These are phyloP conservation scores for Pseudisothecium myosuroides DNA, from an alignment of 225 moss, liverwort and hornwort species.

Conservation along the genomic window DNA sequence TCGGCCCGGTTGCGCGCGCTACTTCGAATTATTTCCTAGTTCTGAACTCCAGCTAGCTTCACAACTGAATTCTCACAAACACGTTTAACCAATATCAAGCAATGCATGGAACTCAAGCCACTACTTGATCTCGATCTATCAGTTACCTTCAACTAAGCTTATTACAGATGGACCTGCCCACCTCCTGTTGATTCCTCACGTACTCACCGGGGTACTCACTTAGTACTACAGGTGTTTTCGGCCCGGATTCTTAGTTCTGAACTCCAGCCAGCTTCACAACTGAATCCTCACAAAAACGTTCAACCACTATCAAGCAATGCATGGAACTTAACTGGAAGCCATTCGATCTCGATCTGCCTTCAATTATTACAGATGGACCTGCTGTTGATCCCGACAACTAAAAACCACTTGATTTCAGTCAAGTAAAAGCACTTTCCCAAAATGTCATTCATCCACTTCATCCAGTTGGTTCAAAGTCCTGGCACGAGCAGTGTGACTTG, in stretches of 20 bases:
- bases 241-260: neutral
- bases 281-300: neutral
- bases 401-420: too few species aligned
- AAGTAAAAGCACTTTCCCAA: neutral
- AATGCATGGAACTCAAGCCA: neutral
- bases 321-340: neutral
- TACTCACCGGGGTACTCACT: too few species aligned
- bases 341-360: neutral
- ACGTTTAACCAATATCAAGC: neutral
- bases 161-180: neutral
- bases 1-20: neutral
- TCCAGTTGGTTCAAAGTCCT: neutral
- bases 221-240: neutral
- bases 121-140: neutral
- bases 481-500: neutral
- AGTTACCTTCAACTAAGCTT: neutral
- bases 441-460: neutral
- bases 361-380: neutral
- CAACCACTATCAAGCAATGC: neutral
- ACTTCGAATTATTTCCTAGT: too few species aligned
- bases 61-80: neutral
- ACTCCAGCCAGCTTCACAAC: neutral
- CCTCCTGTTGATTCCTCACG: neutral
- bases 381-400: neutral
- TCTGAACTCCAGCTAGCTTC: too few species aligned